phyloP scores from a whole-genome alignment of 805 yeast species.

The Kuraishia borneana region DNA sequence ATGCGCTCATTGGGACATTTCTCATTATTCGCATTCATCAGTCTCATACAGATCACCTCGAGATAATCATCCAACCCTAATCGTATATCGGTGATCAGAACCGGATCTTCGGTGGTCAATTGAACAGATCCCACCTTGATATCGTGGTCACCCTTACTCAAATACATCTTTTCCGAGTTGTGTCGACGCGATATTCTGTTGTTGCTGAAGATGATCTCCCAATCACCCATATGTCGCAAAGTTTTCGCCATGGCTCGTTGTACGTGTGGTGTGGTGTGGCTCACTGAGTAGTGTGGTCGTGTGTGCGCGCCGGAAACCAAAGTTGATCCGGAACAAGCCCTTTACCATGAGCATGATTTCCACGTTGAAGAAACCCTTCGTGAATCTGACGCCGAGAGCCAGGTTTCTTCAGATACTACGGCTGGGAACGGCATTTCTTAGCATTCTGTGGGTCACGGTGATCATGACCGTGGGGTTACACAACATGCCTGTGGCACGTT shows the following conservation, averaged over 20 bases:
- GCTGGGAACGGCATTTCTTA: slow-evolving; percentile 5
- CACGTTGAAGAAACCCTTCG: slow-evolving; percentile 11
- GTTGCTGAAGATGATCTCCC: neutral
- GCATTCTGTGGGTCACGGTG: slow-evolving; percentile 4
- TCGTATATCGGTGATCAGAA: neutral
- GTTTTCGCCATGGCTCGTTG: neutral
- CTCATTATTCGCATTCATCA: no score
- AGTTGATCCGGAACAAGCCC: no score
- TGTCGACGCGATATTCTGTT: slow-evolving; percentile 2
- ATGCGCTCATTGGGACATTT: no score
- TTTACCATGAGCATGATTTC: neutral
- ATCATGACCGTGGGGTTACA: slow-evolving; percentile 4
- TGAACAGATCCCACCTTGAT: neutral
- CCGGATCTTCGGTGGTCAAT: neutral
- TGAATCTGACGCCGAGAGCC: slow-evolving; percentile 15
- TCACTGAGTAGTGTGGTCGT: no score
- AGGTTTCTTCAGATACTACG: slow-evolving; percentile 11
- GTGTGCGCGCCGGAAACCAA: no score
- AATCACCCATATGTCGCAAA: neutral
- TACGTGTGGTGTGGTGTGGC: neutral
- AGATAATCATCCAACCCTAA: neutral
- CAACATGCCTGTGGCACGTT: slow-evolving; percentile 15
- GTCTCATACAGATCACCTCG: no score
- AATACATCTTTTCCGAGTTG: slow-evolving; percentile 1
- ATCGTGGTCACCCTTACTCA: neutral